A percentile compares a stretch with the other conserved stretches of the same genome.
These are phyloP conservation scores for Sphaerobolus stellatus DNA, from an alignment of 1,284 basidiomycete genomes.

Conservation along the genomic window DNA sequence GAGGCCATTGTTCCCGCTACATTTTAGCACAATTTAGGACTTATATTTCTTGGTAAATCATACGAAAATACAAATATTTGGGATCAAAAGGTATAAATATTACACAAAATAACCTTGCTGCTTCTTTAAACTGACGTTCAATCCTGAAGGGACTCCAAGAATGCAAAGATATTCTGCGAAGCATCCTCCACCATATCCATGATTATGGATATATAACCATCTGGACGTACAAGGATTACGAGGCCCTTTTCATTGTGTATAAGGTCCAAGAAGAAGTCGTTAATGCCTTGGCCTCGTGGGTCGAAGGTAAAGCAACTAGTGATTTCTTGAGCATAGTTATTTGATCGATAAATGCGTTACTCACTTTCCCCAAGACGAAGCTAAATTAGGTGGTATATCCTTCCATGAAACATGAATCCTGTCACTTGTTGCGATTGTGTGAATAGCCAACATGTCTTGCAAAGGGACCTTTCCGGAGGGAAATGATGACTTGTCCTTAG, in stretches of 20 bases:
- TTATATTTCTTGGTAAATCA: no score
- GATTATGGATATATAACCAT: slow-evolving; percentile 3
- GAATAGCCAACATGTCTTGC: neutral
- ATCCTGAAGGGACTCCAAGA: no score
- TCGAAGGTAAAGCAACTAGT: neutral
- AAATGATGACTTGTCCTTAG: neutral
- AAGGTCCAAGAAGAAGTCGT: neutral
- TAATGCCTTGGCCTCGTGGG: neutral
- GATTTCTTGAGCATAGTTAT: neutral
- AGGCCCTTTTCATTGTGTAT: neutral
- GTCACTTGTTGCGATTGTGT: neutral
- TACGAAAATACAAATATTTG: no score
- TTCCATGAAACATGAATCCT: slow-evolving; percentile 3
- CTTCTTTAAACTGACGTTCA: no score
- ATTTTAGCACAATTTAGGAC: no score
- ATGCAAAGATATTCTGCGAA: neutral
- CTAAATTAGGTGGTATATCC: neutral
- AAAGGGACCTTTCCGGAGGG: neutral
- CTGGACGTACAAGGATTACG: neutral
- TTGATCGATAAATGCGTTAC: neutral
- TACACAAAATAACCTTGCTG: no score
- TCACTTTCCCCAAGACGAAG: neutral
- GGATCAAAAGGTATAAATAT: no score
- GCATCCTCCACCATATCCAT: neutral
- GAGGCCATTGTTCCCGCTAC: no score